Evolutionary conservation across 1,284 basidiomycete species (phyloP).

Genomic region (Rhodotorula sp.): DNA sequence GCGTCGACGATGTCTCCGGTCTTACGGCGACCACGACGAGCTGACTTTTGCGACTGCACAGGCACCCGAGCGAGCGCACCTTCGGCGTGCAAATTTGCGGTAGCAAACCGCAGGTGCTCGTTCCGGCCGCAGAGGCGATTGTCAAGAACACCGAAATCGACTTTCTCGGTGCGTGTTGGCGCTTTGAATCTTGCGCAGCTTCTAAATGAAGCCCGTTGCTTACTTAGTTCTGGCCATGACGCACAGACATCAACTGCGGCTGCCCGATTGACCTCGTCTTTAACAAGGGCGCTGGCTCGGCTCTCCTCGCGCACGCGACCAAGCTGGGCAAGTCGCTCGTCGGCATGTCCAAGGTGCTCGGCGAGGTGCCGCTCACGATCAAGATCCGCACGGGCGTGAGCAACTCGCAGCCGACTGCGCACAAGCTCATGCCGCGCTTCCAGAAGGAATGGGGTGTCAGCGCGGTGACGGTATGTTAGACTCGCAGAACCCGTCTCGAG

Average conservation of each 20-base stretch:
- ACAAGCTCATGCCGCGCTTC: slow-evolving; percentile 88
- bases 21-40: too few relatives aligned
- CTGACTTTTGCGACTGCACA: not conserved
- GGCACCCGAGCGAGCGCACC: slow-evolving; percentile 78
- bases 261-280: slow-evolving; percentile 97
- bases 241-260: slow-evolving; percentile 96
- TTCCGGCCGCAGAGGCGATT: slow-evolving; percentile 81
- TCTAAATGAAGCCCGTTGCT: slow-evolving; percentile 48
- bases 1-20: slow-evolving; percentile 7
- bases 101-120: slow-evolving; percentile 71
- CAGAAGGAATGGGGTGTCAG: slow-evolving; percentile 73
- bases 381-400: slow-evolving; percentile 86
- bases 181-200: too few relatives aligned
- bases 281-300: slow-evolving; percentile 57
- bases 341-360: slow-evolving; percentile 89
- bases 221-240: slow-evolving; percentile 1
- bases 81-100: slow-evolving; percentile 85
- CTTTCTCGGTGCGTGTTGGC: slow-evolving; percentile 43
- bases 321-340: slow-evolving; percentile 82
- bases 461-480: slow-evolving; percentile 69
- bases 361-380: slow-evolving; percentile 91
- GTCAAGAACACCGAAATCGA: slow-evolving; percentile 61
- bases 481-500: not conserved
- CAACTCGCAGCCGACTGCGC: slow-evolving; percentile 78
- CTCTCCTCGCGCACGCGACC: slow-evolving; percentile 78